Evolutionary conservation across 1,284 basidiomycete species (phyloP), one percentile per base, ranked within the genome.

Genomic region (Blastosporella zonata): DNA sequence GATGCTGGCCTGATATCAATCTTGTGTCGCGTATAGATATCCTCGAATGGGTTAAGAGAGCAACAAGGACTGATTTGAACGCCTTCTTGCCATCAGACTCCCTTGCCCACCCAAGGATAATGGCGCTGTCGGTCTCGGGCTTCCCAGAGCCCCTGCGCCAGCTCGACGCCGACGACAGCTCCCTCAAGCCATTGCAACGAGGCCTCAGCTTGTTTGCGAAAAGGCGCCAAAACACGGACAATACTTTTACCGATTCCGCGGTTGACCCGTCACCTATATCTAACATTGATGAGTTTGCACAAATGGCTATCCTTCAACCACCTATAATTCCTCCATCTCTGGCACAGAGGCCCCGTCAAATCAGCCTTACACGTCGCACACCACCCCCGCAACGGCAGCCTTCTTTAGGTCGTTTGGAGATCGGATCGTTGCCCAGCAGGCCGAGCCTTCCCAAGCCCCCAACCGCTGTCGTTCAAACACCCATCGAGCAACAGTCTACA

Each of bases 111-210:
- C 17, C 9, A 9, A 6, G 25, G 9, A 27, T 5, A 9, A 63
- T 63, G 61, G 60, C 57, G 15, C 49, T 63, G 21, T 61, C 61
- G 1, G 61, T 62, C 37, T 63, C 61, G 12, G 56, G 52, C 25
- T 63, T 63, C 54, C 59, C 59, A 42, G 54, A 59, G 43, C 56
- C 48, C 0, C 47, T 52, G 47, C 56, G 49, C 18, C 55, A 52
- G 49, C 43, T 37, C 39, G 47, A 48, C 21, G 25, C 21, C 27
- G 47, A 49, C 47, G 22, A 37, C 21, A 22, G 31, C 41, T 33
- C 52, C 44, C 27, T 49, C 25, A 38, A 43, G 21, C 38, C 47
- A 29, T 15, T 50, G 31, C 52, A 54, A 43, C 54, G 53, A 41
- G 38, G 61, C 15, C 55, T 61, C 12, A 52, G 53, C 20, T 42